phyloP scores from a whole-genome alignment of 768 basidiomycete species.

The Roridomyces roridus region DNA sequence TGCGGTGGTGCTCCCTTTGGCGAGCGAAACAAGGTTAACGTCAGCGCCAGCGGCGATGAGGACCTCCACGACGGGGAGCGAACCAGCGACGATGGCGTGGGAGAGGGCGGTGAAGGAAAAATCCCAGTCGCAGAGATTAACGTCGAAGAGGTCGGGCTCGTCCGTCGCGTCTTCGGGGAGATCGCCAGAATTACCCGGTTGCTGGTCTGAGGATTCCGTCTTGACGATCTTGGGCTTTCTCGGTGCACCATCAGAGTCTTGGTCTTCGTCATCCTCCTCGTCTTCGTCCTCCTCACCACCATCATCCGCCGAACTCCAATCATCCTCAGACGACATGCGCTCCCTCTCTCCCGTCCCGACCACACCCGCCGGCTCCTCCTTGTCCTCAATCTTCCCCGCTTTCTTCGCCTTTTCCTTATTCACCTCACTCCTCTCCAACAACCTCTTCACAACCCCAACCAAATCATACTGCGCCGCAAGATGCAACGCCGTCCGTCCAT shows the following conservation, averaged over 20 bases:
- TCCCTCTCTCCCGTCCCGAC: conserved; percentile 24
- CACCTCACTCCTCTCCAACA: conserved; percentile 54
- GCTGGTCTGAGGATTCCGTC: conserved; percentile 9
- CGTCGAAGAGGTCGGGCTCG: conserved; percentile 60
- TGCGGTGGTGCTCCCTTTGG: conserved; percentile 27
- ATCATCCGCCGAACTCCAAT: conserved; percentile 59
- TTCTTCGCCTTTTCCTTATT: conserved; percentile 46
- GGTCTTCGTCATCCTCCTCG: conserved; percentile 26
- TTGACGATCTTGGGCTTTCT: conserved; percentile 14
- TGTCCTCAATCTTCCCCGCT: conserved; percentile 30
- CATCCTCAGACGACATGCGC: conserved; percentile 52
- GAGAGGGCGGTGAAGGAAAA: conserved; percentile 56
- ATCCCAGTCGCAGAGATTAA: conserved; percentile 65
- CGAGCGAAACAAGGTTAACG: conserved; percentile 40
- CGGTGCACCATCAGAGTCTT: conserved; percentile 21
- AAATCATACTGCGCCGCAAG: conserved; percentile 58
- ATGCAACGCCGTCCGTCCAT: conserved; percentile 62
- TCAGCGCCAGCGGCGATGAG: conserved; percentile 57
- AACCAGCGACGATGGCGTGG: conserved; percentile 57
- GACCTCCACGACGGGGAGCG: conserved; percentile 48
- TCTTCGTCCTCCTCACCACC: conserved; percentile 43
- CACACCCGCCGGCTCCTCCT: no score
- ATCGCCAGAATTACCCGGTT: conserved; percentile 35
- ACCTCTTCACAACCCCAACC: conserved; percentile 48
- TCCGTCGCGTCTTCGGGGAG: conserved; percentile 56